phyloP scores from a whole-genome alignment of 202 grass and related monocot species.

The Zizania palustris region DNA sequence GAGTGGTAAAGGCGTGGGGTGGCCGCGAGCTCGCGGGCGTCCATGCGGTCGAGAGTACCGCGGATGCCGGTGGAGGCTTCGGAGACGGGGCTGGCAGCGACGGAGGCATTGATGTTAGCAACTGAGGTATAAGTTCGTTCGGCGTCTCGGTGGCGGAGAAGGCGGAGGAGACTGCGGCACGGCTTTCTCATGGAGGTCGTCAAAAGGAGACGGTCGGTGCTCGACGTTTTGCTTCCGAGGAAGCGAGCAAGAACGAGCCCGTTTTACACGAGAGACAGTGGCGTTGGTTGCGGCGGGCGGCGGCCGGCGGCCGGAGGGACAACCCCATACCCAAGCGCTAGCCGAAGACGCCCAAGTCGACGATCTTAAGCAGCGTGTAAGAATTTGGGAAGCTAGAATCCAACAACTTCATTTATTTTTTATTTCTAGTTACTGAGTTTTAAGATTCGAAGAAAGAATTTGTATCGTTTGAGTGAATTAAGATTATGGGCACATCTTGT shows the following conservation, averaged over 20 bases:
- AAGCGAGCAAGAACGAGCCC: neutral
- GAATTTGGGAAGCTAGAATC: no score
- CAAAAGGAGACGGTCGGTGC: neutral
- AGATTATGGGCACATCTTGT: no score
- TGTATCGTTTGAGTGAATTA: no score
- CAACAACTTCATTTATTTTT: no score
- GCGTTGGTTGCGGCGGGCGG: no score
- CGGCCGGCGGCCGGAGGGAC: no score
- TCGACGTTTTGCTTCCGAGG: neutral
- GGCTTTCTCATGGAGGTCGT: conserved; percentile 28
- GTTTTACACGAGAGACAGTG: no score
- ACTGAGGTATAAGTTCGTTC: neutral
- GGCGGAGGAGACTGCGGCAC: conserved; percentile 4
- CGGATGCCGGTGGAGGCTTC: neutral
- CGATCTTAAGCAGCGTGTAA: no score
- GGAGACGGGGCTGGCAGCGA: neutral
- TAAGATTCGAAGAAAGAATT: no score
- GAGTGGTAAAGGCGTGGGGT: conserved; percentile 39
- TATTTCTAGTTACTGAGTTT: no score
- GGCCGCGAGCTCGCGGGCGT: conserved; percentile 22
- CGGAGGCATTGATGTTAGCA: neutral
- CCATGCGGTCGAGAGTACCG: conserved; percentile 18
- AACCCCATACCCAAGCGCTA: no score
- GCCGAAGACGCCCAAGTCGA: no score
- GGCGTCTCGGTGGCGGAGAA: neutral